Percentiles rank a stretch among this genome's conserved stretches.
Evolutionary conservation across 768 basidiomycete genomes (phyloP).

Genomic region (Calocybe gangraenosa): DNA sequence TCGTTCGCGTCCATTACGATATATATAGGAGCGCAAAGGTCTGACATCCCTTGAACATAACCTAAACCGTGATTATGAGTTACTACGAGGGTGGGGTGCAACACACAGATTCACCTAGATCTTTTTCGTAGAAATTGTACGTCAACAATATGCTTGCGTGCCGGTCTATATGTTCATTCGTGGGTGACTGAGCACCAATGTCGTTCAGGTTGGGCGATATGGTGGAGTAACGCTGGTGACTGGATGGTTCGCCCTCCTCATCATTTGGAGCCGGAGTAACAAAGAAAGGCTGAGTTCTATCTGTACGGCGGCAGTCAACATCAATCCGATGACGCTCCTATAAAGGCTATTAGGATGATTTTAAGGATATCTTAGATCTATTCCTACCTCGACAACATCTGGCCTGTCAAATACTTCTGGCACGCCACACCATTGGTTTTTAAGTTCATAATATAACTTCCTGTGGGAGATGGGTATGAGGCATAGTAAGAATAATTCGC

Average conservation of each 20-base stretch:
- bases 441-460: constrained; percentile 63
- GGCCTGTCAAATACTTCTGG: constrained; percentile 77
- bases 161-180: constrained; percentile 90
- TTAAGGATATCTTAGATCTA: constrained; percentile 11
- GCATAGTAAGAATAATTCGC: constrained; percentile 1
- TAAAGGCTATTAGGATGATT: neutral
- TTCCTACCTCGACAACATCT: constrained; percentile 72
- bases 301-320: constrained; percentile 95
- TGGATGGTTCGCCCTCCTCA: constrained; percentile 46
- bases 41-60: constrained; percentile 99
- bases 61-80: constrained; percentile 38
- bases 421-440: constrained; percentile 79
- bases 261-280: constrained; percentile 35
- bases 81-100: constrained; percentile 1
- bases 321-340: constrained; percentile 89
- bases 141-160: constrained; percentile 83
- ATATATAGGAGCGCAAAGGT: constrained; percentile 90
- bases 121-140: constrained; percentile 86
- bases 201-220: constrained; percentile 71
- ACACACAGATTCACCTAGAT: constrained; percentile 58
- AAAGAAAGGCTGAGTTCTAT: constrained; percentile 90
- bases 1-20: constrained; percentile 89
- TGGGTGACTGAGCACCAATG: constrained; percentile 83
- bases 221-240: constrained; percentile 55
- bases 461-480: constrained; percentile 30